Percentiles rank a stretch among this genome's conserved stretches.
These are phyloP conservation scores for Suillus spraguei DNA, from an alignment of 768 basidiomycete genomes.

Conservation along the genomic window DNA sequence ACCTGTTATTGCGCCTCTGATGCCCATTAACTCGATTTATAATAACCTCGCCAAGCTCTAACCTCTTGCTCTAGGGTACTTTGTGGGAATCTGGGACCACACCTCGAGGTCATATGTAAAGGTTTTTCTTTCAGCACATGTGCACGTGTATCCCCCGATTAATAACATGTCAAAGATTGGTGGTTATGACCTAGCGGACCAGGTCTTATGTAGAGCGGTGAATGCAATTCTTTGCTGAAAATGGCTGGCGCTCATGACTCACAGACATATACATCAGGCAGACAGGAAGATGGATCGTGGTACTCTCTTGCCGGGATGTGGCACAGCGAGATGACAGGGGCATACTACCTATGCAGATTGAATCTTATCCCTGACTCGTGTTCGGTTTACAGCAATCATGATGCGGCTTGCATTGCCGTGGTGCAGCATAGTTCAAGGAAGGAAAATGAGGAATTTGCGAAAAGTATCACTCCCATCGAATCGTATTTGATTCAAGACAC, in stretches of 20 bases:
- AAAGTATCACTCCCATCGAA: not conserved
- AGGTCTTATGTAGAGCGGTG: not conserved
- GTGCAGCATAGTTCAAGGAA: not conserved
- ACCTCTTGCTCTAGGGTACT: not conserved
- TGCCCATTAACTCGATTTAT: not conserved
- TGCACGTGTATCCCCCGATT: not conserved
- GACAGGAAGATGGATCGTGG: not conserved
- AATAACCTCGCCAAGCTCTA: not conserved
- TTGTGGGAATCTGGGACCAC: not conserved
- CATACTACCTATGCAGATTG: not conserved
- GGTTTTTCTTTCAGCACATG: not conserved
- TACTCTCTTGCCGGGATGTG: not conserved
- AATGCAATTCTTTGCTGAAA: not conserved
- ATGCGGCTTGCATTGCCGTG: not conserved
- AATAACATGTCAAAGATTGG: not conserved
- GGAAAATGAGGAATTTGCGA: not conserved
- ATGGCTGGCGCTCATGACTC: not conserved
- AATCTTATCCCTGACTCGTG: not conserved
- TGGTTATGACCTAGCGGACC: not conserved
- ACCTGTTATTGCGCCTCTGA: not conserved
- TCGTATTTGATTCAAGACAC: not conserved
- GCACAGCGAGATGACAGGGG: not conserved
- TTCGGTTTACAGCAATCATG: not conserved
- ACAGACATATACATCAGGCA: not conserved
- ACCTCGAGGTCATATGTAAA: not conserved